Evolutionary conservation across 371 early-diverging fungal genomes (phyloP).

Genomic region (Mortierella sp.): DNA sequence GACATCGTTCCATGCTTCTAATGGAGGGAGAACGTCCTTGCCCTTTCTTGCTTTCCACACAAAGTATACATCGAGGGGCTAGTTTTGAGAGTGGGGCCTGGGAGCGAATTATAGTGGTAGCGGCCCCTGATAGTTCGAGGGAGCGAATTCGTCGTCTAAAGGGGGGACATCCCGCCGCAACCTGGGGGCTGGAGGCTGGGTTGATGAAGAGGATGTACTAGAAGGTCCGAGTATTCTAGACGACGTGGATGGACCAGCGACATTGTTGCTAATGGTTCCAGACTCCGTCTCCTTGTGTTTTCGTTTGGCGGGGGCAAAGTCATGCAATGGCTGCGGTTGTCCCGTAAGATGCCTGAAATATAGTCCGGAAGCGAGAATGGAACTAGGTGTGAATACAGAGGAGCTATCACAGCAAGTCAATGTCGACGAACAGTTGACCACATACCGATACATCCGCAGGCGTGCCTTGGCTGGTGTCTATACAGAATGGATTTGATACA

Average conservation of each 20-base stretch:
- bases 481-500: not conserved
- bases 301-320: slow-evolving; percentile 21
- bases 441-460: slow-evolving; percentile 42
- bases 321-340: slow-evolving; percentile 31
- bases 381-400: not conserved
- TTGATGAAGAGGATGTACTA: not conserved
- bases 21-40: no score
- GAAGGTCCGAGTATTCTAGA: not conserved
- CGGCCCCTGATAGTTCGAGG: slow-evolving; percentile 33
- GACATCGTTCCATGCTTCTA: no score
- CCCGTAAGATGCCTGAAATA: slow-evolving; percentile 44
- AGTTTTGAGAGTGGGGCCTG: no score
- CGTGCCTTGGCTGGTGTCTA: slow-evolving; percentile 45
- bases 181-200: not conserved
- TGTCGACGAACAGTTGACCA: not conserved
- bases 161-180: slow-evolving; percentile 11
- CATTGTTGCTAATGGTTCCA: not conserved
- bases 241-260: not conserved
- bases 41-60: no score
- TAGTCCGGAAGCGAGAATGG: not conserved
- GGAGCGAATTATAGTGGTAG: slow-evolving; percentile 1
- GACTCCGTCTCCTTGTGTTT: slow-evolving; percentile 18
- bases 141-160: slow-evolving; percentile 44
- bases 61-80: no score
- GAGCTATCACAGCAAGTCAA: not conserved